A percentile compares a stretch with the other conserved stretches of the same genome.
Conservation (phyloP, 345 rosid species). For the Kernera saxatilis region DNA sequence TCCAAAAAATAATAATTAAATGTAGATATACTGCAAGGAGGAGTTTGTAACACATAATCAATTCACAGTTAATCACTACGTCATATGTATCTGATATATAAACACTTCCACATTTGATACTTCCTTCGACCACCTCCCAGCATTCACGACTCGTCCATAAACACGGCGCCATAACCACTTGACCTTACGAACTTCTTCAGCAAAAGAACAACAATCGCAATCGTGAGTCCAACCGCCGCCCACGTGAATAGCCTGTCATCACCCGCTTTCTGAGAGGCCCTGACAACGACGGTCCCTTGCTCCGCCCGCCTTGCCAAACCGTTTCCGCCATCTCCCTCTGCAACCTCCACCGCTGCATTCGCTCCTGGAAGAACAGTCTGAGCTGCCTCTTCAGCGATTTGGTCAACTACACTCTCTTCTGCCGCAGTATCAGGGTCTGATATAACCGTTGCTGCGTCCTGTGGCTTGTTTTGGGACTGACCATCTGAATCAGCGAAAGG, state of each 20-base stretch:
- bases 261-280: slow-evolving; percentile 37
- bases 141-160: slow-evolving; percentile 48
- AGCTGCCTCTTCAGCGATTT: slow-evolving; percentile 32
- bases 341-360: slow-evolving; percentile 26
- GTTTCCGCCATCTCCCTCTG: neutral
- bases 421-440: slow-evolving; percentile 18
- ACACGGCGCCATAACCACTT: slow-evolving; percentile 67
- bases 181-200: slow-evolving; percentile 84
- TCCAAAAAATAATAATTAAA: no score
- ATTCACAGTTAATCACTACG: no score
- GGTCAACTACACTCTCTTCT: slow-evolving; percentile 40
- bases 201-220: slow-evolving; percentile 80
- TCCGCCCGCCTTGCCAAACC: neutral
- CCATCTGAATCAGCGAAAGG: neutral
- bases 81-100: no score
- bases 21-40: no score
- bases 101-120: neutral
- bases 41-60: no score
- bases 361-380: slow-evolving; percentile 26
- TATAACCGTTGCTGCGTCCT: neutral
- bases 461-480: neutral
- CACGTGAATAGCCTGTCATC: slow-evolving; percentile 80
- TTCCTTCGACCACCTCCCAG: neutral
- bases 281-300: neutral
- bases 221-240: slow-evolving; percentile 87